Evolutionary conservation across 2,329 filamentous ascomycete genomes (phyloP).

Genomic region (Diaporthe humulicola): DNA sequence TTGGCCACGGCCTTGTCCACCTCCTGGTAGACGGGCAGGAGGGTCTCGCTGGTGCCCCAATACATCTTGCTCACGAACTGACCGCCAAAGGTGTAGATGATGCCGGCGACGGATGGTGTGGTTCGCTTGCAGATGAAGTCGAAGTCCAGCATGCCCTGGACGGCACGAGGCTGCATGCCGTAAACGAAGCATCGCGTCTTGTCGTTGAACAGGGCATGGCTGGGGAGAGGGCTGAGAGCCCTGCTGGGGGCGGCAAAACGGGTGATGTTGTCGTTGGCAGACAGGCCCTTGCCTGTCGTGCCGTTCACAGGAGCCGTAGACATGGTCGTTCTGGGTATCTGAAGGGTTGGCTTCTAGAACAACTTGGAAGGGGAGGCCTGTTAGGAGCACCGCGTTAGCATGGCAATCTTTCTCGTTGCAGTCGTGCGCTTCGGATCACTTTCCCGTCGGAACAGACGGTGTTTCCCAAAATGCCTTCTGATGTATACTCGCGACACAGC

Average conservation of each 20-base stretch:
- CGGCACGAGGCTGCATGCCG: slow-evolving; percentile 94
- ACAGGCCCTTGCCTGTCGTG: slow-evolving; percentile 64
- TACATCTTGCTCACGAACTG: slow-evolving; percentile 99
- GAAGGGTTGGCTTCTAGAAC: slow-evolving; percentile 38
- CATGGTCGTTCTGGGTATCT: slow-evolving; percentile 59
- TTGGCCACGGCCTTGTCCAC: slow-evolving; percentile 93
- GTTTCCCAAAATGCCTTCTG: background rate
- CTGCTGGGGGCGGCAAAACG: slow-evolving; percentile 95
- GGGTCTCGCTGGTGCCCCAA: slow-evolving; percentile 99
- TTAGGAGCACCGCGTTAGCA: background rate
- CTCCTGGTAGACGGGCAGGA: slow-evolving; percentile 97
- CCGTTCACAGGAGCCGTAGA: slow-evolving; percentile 64
- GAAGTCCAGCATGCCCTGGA: slow-evolving; percentile 97
- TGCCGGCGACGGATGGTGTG: slow-evolving; percentile 96
- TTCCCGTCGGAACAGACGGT: background rate
- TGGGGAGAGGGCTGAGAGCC: slow-evolving; percentile 87
- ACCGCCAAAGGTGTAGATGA: slow-evolving; percentile 99
- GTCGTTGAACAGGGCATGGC: slow-evolving; percentile 96
- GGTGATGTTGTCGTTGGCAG: slow-evolving; percentile 98
- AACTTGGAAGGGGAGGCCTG: slow-evolving; percentile 23
- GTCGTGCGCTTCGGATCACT: background rate
- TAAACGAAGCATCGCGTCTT: slow-evolving; percentile 99
- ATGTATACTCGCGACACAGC: background rate
- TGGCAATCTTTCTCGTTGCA: background rate
- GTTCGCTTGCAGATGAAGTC: slow-evolving; percentile 99